Evolutionary conservation across 805 yeast species (phyloP).

Genomic region (Kluyveromyces aestuarii): DNA sequence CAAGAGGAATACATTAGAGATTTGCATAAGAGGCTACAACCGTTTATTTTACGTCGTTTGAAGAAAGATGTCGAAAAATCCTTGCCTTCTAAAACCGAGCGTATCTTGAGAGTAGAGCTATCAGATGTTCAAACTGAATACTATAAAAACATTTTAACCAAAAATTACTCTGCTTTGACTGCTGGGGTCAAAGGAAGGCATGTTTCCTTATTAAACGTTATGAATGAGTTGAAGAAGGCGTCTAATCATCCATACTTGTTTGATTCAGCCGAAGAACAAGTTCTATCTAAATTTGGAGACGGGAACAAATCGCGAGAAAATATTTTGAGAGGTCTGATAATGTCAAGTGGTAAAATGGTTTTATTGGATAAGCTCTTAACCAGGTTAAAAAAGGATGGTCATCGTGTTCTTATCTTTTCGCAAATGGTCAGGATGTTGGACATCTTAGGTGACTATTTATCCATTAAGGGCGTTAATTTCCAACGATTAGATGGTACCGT

Average conservation of each 20-base stretch:
- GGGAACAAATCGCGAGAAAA: slow-evolving; percentile 60
- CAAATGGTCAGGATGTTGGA: slow-evolving; percentile 98
- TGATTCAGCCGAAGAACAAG: slow-evolving; percentile 84
- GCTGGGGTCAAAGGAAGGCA: slow-evolving; percentile 73
- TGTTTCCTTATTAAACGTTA: slow-evolving; percentile 77
- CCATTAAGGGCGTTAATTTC: slow-evolving; percentile 77
- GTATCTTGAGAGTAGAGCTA: slow-evolving; percentile 88
- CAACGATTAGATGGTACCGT: slow-evolving; percentile 96
- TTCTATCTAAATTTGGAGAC: slow-evolving; percentile 56
- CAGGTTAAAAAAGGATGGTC: slow-evolving; percentile 85
- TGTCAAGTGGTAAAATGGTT: slow-evolving; percentile 99
- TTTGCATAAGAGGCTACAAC: slow-evolving; percentile 76
- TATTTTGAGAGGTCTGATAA: slow-evolving; percentile 78
- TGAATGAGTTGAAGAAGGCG: slow-evolving; percentile 94
- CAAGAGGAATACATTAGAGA: slow-evolving; percentile 86
- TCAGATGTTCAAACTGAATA: slow-evolving; percentile 93
- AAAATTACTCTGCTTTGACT: slow-evolving; percentile 84
- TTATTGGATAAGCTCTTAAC: slow-evolving; percentile 80
- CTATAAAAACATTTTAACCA: slow-evolving; percentile 86
- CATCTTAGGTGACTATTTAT: slow-evolving; percentile 85
- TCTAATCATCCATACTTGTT: slow-evolving; percentile 95
- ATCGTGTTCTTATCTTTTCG: slow-evolving; percentile 86
- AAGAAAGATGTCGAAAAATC: slow-evolving; percentile 97
- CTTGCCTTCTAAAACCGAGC: slow-evolving; percentile 89
- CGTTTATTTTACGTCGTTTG: slow-evolving; percentile 84